Conservation (phyloP, 1,284 basidiomycete genomes). For the Malassezia sympodialis region DNA sequence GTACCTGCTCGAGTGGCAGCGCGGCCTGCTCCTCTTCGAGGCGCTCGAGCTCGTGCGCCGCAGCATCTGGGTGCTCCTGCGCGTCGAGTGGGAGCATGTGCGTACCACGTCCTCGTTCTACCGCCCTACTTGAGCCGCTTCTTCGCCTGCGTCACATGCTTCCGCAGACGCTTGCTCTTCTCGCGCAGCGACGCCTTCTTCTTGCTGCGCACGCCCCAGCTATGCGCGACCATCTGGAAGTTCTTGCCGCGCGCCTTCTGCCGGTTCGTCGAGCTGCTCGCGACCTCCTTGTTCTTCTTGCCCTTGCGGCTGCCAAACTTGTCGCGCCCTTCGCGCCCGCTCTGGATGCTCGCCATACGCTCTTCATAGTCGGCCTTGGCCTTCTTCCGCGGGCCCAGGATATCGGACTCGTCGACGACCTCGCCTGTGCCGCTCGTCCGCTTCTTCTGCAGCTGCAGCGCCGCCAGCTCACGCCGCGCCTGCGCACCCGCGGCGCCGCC, state of each 20-base stretch:
- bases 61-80: conserved; percentile 93
- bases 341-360: conserved; percentile 78
- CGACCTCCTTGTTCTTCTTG: conserved; percentile 44
- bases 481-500: conserved; percentile 32
- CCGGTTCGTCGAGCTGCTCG: conserved; percentile 34
- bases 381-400: conserved; percentile 88
- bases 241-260: conserved; percentile 43
- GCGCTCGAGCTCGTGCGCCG: conserved; percentile 75
- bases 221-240: conserved; percentile 43
- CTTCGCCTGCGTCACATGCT: conserved; percentile 39
- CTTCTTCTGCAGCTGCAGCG: conserved; percentile 62
- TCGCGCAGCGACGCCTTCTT: conserved; percentile 42
- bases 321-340: conserved; percentile 87
- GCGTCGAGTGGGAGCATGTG: conserved; percentile 59
- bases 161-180: conserved; percentile 33
- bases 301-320: conserved; percentile 63
- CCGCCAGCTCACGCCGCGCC: conserved; percentile 48
- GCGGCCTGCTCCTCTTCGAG: conserved; percentile 79
- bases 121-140: conserved; percentile 28
- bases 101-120: neutral
- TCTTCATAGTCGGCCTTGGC: conserved; percentile 88
- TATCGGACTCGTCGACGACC: conserved; percentile 50
- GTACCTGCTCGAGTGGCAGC: conserved; percentile 67
- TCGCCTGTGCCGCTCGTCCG: conserved; percentile 47
- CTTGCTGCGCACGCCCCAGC: conserved; percentile 40